Conservation (phyloP, 805 yeast species). For the Metschnikowia cerradonensis region DNA sequence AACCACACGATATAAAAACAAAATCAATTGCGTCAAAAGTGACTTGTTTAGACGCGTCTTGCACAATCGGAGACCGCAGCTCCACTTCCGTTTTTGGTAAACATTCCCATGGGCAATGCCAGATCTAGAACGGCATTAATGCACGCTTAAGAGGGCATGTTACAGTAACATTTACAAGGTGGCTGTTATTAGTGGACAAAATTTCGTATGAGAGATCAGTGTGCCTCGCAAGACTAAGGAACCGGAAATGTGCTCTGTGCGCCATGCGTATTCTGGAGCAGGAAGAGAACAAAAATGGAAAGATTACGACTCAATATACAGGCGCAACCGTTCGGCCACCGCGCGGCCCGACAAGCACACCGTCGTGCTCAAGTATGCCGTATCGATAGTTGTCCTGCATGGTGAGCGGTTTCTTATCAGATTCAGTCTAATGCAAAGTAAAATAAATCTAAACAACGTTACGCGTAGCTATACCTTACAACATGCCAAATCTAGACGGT, state of each 20-base stretch:
- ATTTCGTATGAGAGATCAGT: background rate
- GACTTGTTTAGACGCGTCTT: background rate
- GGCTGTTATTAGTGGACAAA: no score
- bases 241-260: background rate
- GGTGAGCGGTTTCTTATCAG: background rate
- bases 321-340: background rate
- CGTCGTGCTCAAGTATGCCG: background rate
- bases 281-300: background rate
- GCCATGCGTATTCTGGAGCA: background rate
- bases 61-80: background rate
- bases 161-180: background rate
- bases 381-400: background rate
- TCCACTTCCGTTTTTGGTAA: background rate
- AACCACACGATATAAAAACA: no score
- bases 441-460: constrained; percentile 27
- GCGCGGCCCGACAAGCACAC: background rate
- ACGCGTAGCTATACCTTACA: constrained; percentile 22
- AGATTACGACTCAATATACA: background rate
- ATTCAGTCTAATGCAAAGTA: constrained; percentile 31
- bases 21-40: background rate
- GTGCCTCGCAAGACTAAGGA: background rate
- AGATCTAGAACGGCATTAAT: background rate
- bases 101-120: background rate
- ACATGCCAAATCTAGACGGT: constrained; percentile 5
- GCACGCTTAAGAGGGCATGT: background rate